Evolutionary conservation across 345 rosid genomes (phyloP).

Genomic region (Pistacia vera): DNA sequence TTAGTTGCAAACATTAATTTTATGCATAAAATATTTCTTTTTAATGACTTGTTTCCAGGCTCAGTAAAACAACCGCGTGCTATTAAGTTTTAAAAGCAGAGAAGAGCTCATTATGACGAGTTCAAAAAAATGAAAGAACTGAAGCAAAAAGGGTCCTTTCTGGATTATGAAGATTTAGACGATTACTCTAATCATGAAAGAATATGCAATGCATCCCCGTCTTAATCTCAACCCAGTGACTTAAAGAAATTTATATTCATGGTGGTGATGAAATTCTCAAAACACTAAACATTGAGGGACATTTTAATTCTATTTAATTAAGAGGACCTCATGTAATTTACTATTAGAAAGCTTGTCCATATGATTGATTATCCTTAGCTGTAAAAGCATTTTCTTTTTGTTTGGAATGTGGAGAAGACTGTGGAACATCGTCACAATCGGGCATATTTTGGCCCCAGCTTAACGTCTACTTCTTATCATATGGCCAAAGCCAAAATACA

Average conservation of each 20-base stretch:
- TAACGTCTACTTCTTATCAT: too few species aligned
- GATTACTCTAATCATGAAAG: conserved; percentile 7
- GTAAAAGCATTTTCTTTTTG: too few species aligned
- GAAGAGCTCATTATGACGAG: conserved; percentile 49
- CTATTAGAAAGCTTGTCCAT: too few species aligned
- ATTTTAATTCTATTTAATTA: neutral
- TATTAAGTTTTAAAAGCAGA: conserved; percentile 20
- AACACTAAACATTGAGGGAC: conserved; percentile 7
- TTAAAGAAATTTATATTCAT: conserved; percentile 6
- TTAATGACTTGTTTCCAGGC: neutral
- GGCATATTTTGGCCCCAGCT: too few species aligned
- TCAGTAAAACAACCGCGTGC: neutral
- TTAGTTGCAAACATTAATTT: neutral
- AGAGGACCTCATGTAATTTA: neutral
- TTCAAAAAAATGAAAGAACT: conserved; percentile 36
- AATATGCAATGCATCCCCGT: neutral
- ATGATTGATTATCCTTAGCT: too few species aligned
- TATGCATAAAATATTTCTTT: too few species aligned
- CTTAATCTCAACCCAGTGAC: neutral
- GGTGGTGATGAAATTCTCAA: conserved; percentile 11
- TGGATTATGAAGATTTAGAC: conserved; percentile 26
- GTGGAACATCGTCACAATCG: too few species aligned
- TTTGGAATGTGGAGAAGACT: too few species aligned
- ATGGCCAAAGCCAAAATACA: too few species aligned
- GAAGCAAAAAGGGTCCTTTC: conserved; percentile 26